Evolutionary conservation across 495 filamentous ascomycete genomes (phyloP).

Genomic region (Penicillium atrosanguineum): DNA sequence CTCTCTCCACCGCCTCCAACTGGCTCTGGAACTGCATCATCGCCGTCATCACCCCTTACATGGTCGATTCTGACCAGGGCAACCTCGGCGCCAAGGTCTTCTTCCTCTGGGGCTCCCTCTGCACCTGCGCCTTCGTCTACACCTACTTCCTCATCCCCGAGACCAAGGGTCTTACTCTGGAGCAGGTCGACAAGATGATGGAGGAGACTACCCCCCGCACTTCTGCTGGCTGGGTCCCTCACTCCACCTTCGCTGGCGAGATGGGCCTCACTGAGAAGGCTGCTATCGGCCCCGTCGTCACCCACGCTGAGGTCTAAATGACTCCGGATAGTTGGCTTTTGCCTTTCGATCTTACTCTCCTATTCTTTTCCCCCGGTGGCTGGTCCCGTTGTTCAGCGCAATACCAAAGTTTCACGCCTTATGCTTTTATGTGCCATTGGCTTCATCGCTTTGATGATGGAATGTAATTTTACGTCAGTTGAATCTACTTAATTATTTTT

Average conservation of each 20-base stretch:
- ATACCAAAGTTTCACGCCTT: conserved; percentile 14
- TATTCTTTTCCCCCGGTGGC: conserved; percentile 3
- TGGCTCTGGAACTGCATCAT: conserved; percentile 84
- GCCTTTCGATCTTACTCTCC: background rate
- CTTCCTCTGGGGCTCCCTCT: conserved; percentile 80
- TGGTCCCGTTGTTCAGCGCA: conserved; percentile 13
- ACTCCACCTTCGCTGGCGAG: conserved; percentile 66
- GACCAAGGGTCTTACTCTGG: conserved; percentile 84
- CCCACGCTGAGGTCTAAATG: conserved; percentile 34
- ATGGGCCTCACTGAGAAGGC: conserved; percentile 54
- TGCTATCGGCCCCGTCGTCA: conserved; percentile 27
- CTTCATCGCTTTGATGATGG: conserved; percentile 7
- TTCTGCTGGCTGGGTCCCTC: conserved; percentile 73
- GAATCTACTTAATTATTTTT: background rate
- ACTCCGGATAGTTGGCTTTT: background rate
- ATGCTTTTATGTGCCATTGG: conserved; percentile 11
- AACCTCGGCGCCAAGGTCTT: conserved; percentile 78
- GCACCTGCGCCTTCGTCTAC: conserved; percentile 62
- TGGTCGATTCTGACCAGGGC: conserved; percentile 62
- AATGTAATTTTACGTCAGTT: conserved; percentile 18
- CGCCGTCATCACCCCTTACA: conserved; percentile 76
- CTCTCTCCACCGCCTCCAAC: conserved; percentile 78
- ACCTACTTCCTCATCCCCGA: conserved; percentile 80
- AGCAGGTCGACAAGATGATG: conserved; percentile 89
- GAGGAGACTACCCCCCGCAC: conserved; percentile 77